These are phyloP conservation scores for Quercus berberidifolia DNA, from an alignment of 306 rosid species.

Conservation along the genomic window DNA sequence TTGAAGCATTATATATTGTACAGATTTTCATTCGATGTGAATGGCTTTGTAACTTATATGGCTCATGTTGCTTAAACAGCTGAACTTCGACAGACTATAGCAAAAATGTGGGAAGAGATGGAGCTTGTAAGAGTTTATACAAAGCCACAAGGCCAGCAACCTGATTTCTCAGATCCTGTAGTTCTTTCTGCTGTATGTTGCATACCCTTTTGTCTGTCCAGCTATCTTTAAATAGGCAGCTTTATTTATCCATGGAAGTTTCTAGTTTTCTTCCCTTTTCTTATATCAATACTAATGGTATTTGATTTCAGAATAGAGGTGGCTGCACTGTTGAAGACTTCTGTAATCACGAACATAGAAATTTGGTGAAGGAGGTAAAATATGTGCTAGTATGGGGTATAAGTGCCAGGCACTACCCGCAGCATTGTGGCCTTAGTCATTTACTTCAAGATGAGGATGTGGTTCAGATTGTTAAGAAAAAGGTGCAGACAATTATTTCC, in stretches of 20 bases:
- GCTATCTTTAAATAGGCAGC: no score
- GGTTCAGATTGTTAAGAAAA: conserved; percentile 98
- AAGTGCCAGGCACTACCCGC: conserved; percentile 97
- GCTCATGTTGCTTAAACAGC: conserved; percentile 46
- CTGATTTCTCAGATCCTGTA: conserved; percentile 89
- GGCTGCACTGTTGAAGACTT: conserved; percentile 95
- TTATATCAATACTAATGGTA: conserved; percentile 23
- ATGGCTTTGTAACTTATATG: background rate
- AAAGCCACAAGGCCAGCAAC: conserved; percentile 99
- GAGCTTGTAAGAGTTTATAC: conserved; percentile 97
- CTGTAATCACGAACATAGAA: conserved; percentile 96
- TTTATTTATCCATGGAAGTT: conserved; percentile 3
- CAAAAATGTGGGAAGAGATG: conserved; percentile 99
- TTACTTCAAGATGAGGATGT: conserved; percentile 87
- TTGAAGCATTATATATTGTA: background rate
- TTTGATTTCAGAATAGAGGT: conserved; percentile 75
- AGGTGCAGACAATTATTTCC: conserved; percentile 45
- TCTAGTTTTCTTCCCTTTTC: background rate
- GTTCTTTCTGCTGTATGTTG: conserved; percentile 89
- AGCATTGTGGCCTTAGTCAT: conserved; percentile 87
- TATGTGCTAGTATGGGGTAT: conserved; percentile 94
- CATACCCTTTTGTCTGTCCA: conserved; percentile 4
- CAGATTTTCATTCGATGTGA: background rate
- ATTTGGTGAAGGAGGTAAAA: conserved; percentile 91
- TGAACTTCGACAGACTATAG: conserved; percentile 87